Conservation (phyloP, 2,329 filamentous ascomycete species). For the Simplicillium sp. region DNA sequence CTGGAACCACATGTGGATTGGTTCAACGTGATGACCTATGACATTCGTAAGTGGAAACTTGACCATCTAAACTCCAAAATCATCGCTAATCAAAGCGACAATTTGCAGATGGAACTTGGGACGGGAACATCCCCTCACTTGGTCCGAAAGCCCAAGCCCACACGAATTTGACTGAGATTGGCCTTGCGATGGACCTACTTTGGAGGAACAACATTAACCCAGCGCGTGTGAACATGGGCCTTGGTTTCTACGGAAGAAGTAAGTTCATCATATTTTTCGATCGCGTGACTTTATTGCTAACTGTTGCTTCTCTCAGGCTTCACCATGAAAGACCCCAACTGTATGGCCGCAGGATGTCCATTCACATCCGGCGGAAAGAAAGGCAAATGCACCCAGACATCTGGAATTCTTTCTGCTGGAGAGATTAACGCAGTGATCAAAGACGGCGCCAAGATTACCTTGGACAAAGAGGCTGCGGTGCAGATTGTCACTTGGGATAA, state of each 20-base stretch:
- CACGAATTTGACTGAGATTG: slow-evolving; percentile 36
- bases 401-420: too few species aligned
- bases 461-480: too few species aligned
- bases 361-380: slow-evolving; percentile 7
- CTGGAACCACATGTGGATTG: slow-evolving; percentile 21
- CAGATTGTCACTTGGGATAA: too few species aligned
- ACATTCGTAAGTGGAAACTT: slow-evolving; percentile 25
- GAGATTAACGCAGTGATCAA: too few species aligned
- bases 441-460: too few species aligned
- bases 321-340: neutral
- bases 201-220: slow-evolving; percentile 33
- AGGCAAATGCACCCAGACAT: too few species aligned
- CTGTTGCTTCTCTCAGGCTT: too few species aligned
- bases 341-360: neutral
- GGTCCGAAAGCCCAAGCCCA: slow-evolving; percentile 22
- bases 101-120: slow-evolving; percentile 27
- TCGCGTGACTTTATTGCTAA: too few species aligned
- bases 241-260: neutral
- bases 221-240: neutral
- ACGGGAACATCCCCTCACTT: slow-evolving; percentile 13
- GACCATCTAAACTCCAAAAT: too few species aligned
- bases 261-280: too few species aligned
- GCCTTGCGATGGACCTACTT: slow-evolving; percentile 29
- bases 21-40: slow-evolving; percentile 36
- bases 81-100: neutral